These are phyloP conservation scores for Hemisphaericaspora nanyangensis DNA, from an alignment of 805 yeast genomes.

Conservation along the genomic window DNA sequence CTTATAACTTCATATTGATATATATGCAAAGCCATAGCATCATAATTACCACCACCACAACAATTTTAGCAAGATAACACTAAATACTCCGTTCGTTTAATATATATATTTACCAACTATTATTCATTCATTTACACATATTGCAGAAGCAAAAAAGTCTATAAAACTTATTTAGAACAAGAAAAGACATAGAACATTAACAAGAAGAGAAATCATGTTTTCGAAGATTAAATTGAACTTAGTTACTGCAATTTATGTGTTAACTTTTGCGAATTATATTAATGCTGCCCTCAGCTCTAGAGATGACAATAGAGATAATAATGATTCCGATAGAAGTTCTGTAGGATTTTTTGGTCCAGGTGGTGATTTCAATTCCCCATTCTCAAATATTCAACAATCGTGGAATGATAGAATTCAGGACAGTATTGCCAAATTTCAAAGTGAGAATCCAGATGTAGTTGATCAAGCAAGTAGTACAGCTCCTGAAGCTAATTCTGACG, in stretches of 20 bases:
- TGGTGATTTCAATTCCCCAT: background rate
- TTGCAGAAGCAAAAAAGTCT: too few species aligned
- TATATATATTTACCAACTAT: conserved; percentile 4
- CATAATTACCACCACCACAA: too few species aligned
- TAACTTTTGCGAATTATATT: conserved; percentile 1
- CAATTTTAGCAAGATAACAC: too few species aligned
- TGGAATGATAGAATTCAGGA: background rate
- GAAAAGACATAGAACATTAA: too few species aligned
- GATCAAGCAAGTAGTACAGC: background rate
- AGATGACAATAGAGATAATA: background rate
- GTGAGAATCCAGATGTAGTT: background rate
- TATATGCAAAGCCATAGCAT: too few species aligned
- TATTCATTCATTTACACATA: background rate
- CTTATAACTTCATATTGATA: too few species aligned
- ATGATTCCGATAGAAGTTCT: too few species aligned
- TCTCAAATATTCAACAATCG: background rate
- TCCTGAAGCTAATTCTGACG: background rate
- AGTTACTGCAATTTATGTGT: conserved; percentile 2
- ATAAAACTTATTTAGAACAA: too few species aligned
- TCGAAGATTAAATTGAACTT: conserved; percentile 2
- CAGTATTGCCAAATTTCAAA: conserved; percentile 1
- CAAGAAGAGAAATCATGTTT: conserved; percentile 1
- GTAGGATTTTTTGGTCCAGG: too few species aligned
- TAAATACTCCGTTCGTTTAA: too few species aligned
- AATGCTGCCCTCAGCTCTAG: background rate